Conservation (phyloP, 495 filamentous ascomycete genomes). For the Aspergillus incahuasiensis region DNA sequence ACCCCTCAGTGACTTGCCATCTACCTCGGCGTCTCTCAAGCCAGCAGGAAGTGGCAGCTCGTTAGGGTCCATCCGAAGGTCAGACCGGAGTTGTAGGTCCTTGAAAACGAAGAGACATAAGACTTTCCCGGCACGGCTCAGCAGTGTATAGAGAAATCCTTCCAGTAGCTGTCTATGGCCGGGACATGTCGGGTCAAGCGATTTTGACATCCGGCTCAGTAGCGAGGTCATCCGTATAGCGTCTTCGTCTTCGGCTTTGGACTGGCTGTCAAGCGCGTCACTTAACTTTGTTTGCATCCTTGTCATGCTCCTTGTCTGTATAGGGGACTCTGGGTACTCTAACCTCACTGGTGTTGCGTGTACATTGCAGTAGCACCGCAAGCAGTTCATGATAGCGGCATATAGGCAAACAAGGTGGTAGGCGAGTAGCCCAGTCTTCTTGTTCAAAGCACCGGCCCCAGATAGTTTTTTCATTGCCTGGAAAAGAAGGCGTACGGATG, state of each 20-base stretch:
- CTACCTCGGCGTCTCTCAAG: constrained; percentile 19
- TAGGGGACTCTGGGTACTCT: neutral
- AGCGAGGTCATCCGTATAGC: constrained; percentile 18
- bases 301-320: constrained; percentile 5
- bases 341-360: constrained; percentile 2
- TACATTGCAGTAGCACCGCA: constrained; percentile 27
- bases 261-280: neutral
- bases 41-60: constrained; percentile 29
- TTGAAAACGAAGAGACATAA: constrained; percentile 37
- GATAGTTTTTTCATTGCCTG: constrained; percentile 33
- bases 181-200: constrained; percentile 20
- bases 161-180: constrained; percentile 34
- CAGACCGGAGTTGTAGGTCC: constrained; percentile 22
- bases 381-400: constrained; percentile 29
- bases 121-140: constrained; percentile 34
- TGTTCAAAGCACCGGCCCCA: constrained; percentile 8
- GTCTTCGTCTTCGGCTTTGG: constrained; percentile 14
- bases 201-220: constrained; percentile 27
- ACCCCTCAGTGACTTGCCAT: constrained; percentile 17
- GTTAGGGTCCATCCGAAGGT: constrained; percentile 16
- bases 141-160: constrained; percentile 33
- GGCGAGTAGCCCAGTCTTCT: constrained; percentile 23
- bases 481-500: constrained; percentile 23
- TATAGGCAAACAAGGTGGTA: constrained; percentile 42
- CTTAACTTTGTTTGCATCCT: constrained; percentile 2